Evolutionary conservation across 768 basidiomycete genomes (phyloP).

Genomic region (Pulveroboletus sp.): DNA sequence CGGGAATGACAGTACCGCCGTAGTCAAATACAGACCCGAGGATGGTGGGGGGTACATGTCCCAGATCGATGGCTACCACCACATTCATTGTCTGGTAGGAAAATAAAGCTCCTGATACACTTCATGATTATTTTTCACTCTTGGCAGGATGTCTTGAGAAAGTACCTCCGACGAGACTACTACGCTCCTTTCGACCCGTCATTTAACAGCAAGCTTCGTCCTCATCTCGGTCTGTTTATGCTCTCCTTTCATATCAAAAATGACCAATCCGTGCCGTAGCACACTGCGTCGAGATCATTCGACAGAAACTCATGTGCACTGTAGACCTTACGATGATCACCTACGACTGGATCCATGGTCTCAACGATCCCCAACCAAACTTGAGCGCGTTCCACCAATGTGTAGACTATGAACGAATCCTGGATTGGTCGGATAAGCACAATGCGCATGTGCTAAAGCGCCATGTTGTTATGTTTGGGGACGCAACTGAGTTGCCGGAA

Average conservation of each 20-base stretch:
- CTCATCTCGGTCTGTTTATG: background rate
- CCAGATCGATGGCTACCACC: conserved; percentile 6
- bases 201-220: background rate
- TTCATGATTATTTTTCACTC: background rate
- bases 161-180: background rate
- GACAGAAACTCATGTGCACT: conserved; percentile 5
- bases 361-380: background rate
- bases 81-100: conserved; percentile 11
- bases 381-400: background rate
- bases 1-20: background rate
- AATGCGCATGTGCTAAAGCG: background rate
- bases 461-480: conserved; percentile 1
- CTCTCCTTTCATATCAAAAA: background rate
- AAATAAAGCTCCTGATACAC: background rate
- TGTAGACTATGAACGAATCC: background rate
- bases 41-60: conserved; percentile 15
- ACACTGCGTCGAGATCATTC: conserved; percentile 2
- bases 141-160: background rate
- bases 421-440: background rate
- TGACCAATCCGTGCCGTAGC: background rate
- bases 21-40: conserved; percentile 4
- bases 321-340: background rate
- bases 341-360: background rate
- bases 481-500: background rate
- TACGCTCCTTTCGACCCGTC: background rate